Base-by-base conservation (phyloP, 1,139 yeast species). In the Diutina catenulata region DNA sequence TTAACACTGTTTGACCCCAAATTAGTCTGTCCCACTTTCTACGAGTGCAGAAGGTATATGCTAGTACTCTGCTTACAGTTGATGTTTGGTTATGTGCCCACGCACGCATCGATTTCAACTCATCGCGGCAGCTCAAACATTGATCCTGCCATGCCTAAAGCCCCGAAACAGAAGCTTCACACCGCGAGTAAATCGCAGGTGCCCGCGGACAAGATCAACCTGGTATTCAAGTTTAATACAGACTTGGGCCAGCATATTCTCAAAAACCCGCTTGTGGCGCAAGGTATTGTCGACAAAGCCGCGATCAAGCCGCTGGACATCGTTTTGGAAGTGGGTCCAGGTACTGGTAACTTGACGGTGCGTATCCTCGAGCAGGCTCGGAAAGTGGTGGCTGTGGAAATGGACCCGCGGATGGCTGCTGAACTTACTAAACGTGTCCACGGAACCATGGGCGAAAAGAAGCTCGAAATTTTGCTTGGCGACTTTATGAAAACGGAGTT, bases 331-430 rank as follows among this genome's bases (percentile, higher is more conserved):
- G 96, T 91, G 40, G 99, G 99, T 52, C 98, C 99, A 1, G 99
- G 99, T 74, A 91, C 99, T 0, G 99, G 99, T 62, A 91, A 91
- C 55, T 69, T 91, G 60, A 93, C 99, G 0, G 95, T 91, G 28
- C 70, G 94, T 44, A 93, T 91, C 37, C 61, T 91, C 39, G 97
- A 91, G 49, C 82, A 87, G 55, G 97, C 97, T 1, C 70, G 86
- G 40, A 83, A 80, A 50, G 96, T 91, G 13, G 74, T 84, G 39
- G 98, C 98, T 0, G 94, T 84, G 39, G 99, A 91, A 64, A 88
- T 88, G 91, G 99, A 91, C 60, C 97, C 99, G 19, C 71, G 97
- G 62, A 91, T 91, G 99, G 98, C 97, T 3, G 97, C 97, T 0
- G 99, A 91, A 59, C 69, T 91, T 52, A 86, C 97, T 16, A 91